Conservation (phyloP, 805 yeast genomes). For the Blastobotrys attinorum region DNA sequence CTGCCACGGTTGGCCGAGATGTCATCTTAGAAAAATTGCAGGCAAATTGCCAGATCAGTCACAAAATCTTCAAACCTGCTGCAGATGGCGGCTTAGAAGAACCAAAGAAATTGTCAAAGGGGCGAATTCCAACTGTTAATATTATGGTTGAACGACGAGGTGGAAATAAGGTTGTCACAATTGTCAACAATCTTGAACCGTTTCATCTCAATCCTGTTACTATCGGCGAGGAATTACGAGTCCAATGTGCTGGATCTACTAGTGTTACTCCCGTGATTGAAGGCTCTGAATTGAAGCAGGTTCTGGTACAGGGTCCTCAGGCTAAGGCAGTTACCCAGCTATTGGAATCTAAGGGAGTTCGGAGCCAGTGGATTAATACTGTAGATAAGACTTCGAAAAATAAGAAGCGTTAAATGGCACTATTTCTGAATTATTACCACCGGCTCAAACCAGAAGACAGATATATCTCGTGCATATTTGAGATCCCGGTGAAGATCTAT, state of each 20-base stretch:
- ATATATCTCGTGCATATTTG: too few species aligned
- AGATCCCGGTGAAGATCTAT: too few species aligned
- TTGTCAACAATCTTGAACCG: conserved; percentile 58
- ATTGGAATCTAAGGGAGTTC: conserved; percentile 55
- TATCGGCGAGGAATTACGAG: conserved; percentile 60
- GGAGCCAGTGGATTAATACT: conserved; percentile 54
- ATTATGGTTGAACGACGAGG: conserved; percentile 67
- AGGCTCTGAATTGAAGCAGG: conserved; percentile 56
- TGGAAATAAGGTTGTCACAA: conserved; percentile 75
- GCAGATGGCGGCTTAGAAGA: conserved; percentile 32
- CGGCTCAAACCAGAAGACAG: too few species aligned
- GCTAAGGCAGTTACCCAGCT: conserved; percentile 51
- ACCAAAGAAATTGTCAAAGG: conserved; percentile 42
- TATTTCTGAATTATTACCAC: too few species aligned
- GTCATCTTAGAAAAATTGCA: conserved; percentile 35
- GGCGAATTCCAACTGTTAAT: conserved; percentile 57
- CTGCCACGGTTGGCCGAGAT: conserved; percentile 28
- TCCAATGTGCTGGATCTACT: conserved; percentile 83
- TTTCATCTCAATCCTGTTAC: conserved; percentile 57
- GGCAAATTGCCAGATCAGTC: conserved; percentile 38
- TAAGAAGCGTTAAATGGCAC: conserved; percentile 2
- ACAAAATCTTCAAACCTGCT: conserved; percentile 38
- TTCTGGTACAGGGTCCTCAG: conserved; percentile 90
- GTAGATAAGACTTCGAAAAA: conserved; percentile 18
- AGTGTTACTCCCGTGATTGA: conserved; percentile 38